Conservation (phyloP, 805 yeast species). For the Lipomyces chichibuensis region DNA sequence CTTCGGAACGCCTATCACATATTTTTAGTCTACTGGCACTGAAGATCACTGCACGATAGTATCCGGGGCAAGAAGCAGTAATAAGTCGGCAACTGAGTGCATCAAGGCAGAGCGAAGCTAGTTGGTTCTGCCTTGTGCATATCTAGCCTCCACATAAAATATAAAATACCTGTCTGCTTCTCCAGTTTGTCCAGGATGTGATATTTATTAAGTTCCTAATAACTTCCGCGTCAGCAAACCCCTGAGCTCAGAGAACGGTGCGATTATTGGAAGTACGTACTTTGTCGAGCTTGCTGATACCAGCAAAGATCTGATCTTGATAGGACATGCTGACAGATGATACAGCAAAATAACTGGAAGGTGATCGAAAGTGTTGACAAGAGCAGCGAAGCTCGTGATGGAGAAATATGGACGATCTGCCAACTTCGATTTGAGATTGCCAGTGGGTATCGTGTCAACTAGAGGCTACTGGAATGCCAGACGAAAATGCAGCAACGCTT, state of each 20-base stretch:
- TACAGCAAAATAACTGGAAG: neutral
- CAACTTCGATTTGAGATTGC: neutral
- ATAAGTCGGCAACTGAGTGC: neutral
- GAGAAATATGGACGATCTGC: neutral
- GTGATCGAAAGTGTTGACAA: neutral
- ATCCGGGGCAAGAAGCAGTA: neutral
- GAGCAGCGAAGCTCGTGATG: neutral
- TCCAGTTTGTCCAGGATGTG: constrained; percentile 43
- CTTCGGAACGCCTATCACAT: constrained; percentile 60
- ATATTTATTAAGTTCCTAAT: constrained; percentile 43
- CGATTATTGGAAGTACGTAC: constrained; percentile 26
- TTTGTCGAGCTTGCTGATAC: constrained; percentile 38
- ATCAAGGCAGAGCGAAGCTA: neutral
- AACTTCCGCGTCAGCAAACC: constrained; percentile 1
- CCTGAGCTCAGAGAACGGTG: neutral
- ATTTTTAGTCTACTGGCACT: neutral
- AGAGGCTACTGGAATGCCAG: no score
- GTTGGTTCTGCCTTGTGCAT: neutral
- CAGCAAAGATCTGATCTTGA: constrained; percentile 41
- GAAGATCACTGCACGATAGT: neutral
- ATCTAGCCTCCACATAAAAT: neutral
- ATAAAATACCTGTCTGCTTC: constrained; percentile 40
- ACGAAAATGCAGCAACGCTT: no score
- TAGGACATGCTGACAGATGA: constrained; percentile 25
- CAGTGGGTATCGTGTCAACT: neutral